Evolutionary conservation across 2,329 filamentous ascomycete genomes (phyloP).

Genomic region (Fusarium lyarnte): DNA sequence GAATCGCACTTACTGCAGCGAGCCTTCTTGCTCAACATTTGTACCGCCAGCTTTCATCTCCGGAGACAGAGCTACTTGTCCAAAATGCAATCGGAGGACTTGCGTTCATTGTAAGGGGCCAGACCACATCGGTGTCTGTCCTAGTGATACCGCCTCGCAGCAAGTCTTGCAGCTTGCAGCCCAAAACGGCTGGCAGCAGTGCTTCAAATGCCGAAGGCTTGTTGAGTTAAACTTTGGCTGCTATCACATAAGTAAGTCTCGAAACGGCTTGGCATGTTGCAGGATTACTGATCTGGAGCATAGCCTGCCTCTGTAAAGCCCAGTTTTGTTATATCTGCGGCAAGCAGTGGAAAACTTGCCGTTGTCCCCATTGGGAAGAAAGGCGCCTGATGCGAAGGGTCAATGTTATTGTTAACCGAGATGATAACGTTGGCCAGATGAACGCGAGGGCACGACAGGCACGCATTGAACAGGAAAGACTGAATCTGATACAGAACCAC

Average conservation of each 20-base stretch:
- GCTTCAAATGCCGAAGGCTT: constrained; percentile 54
- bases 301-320: constrained; percentile 56
- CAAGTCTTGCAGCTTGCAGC: constrained; percentile 53
- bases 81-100: constrained; percentile 54
- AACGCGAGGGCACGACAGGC: not conserved
- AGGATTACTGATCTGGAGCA: not conserved
- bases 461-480: not conserved
- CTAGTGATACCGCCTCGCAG: constrained; percentile 52
- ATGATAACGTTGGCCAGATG: not conserved
- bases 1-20: constrained; percentile 62
- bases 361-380: constrained; percentile 52
- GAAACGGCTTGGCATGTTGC: too few species aligned
- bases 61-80: constrained; percentile 52
- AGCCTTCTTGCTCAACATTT: constrained; percentile 57
- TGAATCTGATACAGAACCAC: constrained; percentile 45
- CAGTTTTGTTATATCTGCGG: constrained; percentile 63
- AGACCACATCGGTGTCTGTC: constrained; percentile 59
- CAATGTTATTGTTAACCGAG: constrained; percentile 45
- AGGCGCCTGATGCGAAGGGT: constrained; percentile 46
- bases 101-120: constrained; percentile 61
- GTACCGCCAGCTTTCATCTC: constrained; percentile 50
- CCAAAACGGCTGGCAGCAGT: constrained; percentile 61
- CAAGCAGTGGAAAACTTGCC: constrained; percentile 52
- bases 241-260: constrained; percentile 64
- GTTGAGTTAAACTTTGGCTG: constrained; percentile 62